phyloP scores from a whole-genome alignment of 2,329 filamentous ascomycete species.

The Pezicula radicicola region DNA sequence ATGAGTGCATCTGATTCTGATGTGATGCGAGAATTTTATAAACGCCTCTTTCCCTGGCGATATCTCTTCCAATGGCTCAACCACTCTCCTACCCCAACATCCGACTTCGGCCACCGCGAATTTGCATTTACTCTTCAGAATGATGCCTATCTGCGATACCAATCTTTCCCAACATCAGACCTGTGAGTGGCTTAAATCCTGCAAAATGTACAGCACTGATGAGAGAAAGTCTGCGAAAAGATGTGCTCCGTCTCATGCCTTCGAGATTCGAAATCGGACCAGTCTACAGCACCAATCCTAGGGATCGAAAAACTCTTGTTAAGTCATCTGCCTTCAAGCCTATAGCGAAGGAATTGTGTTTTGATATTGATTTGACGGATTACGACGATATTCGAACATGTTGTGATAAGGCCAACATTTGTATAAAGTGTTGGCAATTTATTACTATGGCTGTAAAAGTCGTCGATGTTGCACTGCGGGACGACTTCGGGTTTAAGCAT shows the following conservation, averaged over 20 bases:
- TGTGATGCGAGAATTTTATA: conserved; percentile 90
- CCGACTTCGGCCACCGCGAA: conserved; percentile 89
- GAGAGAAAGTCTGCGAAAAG: conserved; percentile 70
- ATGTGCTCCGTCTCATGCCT: conserved; percentile 83
- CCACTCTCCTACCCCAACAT: conserved; percentile 79
- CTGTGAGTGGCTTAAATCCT: conserved; percentile 36
- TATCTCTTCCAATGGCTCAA: conserved; percentile 98
- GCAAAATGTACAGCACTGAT: conserved; percentile 14
- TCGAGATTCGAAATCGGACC: conserved; percentile 97
- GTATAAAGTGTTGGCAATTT: conserved; percentile 91
- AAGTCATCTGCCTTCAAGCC: conserved; percentile 82
- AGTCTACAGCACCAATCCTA: conserved; percentile 91
- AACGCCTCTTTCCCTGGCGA: conserved; percentile 91
- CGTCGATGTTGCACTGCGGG: conserved; percentile 78
- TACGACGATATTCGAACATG: conserved; percentile 97
- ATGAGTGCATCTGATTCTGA: conserved; percentile 68
- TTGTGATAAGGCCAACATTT: conserved; percentile 91
- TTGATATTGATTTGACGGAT: conserved; percentile 99
- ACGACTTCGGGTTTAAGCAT: conserved; percentile 96
- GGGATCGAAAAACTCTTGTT: conserved; percentile 83
- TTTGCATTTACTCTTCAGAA: conserved; percentile 95
- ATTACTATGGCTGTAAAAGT: conserved; percentile 98
- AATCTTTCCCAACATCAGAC: conserved; percentile 70
- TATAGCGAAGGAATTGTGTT: conserved; percentile 89
- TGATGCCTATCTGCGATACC: conserved; percentile 89